Evolutionary conservation across 805 yeast species (phyloP), one percentile per base, ranked within the genome.

Genomic region (Suhomyces sp.): DNA sequence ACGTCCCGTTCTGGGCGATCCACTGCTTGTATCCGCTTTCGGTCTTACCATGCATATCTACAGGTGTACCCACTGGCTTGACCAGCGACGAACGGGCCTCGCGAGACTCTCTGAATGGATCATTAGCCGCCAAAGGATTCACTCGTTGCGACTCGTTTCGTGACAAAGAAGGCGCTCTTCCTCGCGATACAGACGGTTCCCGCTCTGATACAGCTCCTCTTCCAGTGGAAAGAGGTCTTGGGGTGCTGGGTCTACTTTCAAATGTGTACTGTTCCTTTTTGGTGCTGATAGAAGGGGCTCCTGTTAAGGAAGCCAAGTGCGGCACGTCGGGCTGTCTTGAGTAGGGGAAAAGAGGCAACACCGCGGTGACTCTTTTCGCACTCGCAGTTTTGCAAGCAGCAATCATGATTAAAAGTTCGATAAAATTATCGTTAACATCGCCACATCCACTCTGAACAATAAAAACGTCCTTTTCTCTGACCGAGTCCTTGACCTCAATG

Each of bases 321-420:
- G 97, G 96, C 35, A 89, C 83, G 68, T 93, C 98, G 3, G 97
- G 96, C 69, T 94, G 99, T 63, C 99, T 80, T 2, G 96, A 88
- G 66, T 94, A 94, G 24, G 98, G 97, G 69, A 94, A 94, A 54
- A 91, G 77, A 3, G 99, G 99, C 68, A 89, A 76, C 27, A 91
- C 96, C 0, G 93, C 97, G 2, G 96, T 89, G 43, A 91, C 96
- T 52, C 93, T 78, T 52, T 82, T 82, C 12, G 97, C 97, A 53
- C 93, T 85, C 2, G 97, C 96, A 46, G 89, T 85, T 62, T 92
- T 92, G 70, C 97, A 89, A 2, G 97, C 97, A n/a, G 92, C 85
- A 25, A 91, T 83, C 78, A 89, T 81, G 58, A 91, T 86, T 60
- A 91, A 70, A 47, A 92, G 73, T 69, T 91, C 96, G 68, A 92